Evolutionary conservation across 2,329 filamentous ascomycete species (phyloP).

Genomic region (Pseudocercospora musae): DNA sequence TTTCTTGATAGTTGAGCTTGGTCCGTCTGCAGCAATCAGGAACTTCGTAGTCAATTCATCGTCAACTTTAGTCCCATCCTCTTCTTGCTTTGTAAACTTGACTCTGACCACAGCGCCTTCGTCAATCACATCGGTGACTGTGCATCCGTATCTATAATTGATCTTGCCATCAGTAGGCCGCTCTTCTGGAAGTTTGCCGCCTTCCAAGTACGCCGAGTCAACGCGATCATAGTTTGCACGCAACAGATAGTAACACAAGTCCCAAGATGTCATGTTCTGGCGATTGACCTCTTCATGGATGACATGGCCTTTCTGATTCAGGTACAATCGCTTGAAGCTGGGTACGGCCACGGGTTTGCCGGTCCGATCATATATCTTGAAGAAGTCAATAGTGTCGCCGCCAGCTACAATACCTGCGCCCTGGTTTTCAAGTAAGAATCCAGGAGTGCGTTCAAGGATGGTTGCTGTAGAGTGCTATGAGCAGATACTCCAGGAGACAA

Average conservation of each 20-base stretch:
- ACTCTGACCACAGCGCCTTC: slow-evolving; percentile 30
- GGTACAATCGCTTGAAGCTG: slow-evolving; percentile 27
- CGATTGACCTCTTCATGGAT: slow-evolving; percentile 32
- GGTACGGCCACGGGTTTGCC: slow-evolving; percentile 32
- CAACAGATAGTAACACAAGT: slow-evolving; percentile 44
- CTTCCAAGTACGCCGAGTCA: slow-evolving; percentile 31
- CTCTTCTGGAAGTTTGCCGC: slow-evolving; percentile 21
- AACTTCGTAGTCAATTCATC: slow-evolving; percentile 34
- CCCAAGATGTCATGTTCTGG: slow-evolving; percentile 51
- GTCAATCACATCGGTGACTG: slow-evolving; percentile 30
- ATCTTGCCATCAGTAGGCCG: slow-evolving; percentile 25
- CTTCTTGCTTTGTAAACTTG: slow-evolving; percentile 22
- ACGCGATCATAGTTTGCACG: slow-evolving; percentile 47
- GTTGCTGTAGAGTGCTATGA: slow-evolving; percentile 1
- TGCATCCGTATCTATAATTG: slow-evolving; percentile 33
- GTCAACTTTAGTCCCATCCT: slow-evolving; percentile 23
- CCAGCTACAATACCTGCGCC: slow-evolving; percentile 49
- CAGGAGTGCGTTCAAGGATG: slow-evolving; percentile 42
- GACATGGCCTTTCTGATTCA: slow-evolving; percentile 28
- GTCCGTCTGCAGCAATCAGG: slow-evolving; percentile 46
- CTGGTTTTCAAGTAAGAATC: slow-evolving; percentile 45
- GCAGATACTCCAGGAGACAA: neutral
- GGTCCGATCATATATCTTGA: slow-evolving; percentile 43
- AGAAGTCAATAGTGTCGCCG: slow-evolving; percentile 43
- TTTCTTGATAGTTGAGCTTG: slow-evolving; percentile 31